These are phyloP conservation scores for Sarocladium strictum DNA, from an alignment of 2,329 filamentous ascomycete species.

Conservation along the genomic window DNA sequence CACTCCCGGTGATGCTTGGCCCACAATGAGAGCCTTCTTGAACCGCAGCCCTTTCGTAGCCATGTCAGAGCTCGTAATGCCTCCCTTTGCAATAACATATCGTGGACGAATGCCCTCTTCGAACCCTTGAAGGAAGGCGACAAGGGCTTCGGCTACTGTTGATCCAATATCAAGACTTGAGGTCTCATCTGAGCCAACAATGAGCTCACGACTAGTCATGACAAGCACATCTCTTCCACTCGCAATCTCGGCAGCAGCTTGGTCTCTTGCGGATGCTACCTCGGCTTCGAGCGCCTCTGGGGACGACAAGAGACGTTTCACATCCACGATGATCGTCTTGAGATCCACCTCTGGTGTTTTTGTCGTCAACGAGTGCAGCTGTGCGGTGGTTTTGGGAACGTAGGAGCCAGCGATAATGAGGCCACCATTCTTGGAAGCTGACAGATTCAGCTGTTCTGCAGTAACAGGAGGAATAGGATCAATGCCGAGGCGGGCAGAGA, in stretches of 20 bases:
- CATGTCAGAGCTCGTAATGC: constrained; percentile 53
- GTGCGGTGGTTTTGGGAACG: constrained; percentile 53
- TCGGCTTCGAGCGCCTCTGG: constrained; percentile 23
- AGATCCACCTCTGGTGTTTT: constrained; percentile 31
- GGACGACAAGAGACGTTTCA: constrained; percentile 39
- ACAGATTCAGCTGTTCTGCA: constrained; percentile 34
- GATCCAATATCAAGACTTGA: constrained; percentile 49
- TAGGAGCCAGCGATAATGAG: constrained; percentile 52
- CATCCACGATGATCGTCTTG: constrained; percentile 40
- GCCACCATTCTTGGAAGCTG: constrained; percentile 33
- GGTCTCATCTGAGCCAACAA: constrained; percentile 38
- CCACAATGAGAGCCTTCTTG: constrained; percentile 46
- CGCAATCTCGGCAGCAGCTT: constrained; percentile 32
- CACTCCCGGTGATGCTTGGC: constrained; percentile 51
- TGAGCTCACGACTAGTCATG: constrained; percentile 52
- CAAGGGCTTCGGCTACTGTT: constrained; percentile 43
- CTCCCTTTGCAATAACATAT: constrained; percentile 54
- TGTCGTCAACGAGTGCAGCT: constrained; percentile 37
- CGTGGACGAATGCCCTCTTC: constrained; percentile 37
- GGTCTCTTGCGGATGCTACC: constrained; percentile 22
- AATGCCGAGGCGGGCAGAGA: constrained; percentile 45
- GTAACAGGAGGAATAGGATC: constrained; percentile 44
- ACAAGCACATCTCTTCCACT: constrained; percentile 49
- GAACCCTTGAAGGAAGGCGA: constrained; percentile 40
- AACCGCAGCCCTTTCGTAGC: constrained; percentile 51